These are phyloP conservation scores for Myotisia sp. DNA, from an alignment of 2,329 filamentous ascomycete species.

Conservation along the genomic window DNA sequence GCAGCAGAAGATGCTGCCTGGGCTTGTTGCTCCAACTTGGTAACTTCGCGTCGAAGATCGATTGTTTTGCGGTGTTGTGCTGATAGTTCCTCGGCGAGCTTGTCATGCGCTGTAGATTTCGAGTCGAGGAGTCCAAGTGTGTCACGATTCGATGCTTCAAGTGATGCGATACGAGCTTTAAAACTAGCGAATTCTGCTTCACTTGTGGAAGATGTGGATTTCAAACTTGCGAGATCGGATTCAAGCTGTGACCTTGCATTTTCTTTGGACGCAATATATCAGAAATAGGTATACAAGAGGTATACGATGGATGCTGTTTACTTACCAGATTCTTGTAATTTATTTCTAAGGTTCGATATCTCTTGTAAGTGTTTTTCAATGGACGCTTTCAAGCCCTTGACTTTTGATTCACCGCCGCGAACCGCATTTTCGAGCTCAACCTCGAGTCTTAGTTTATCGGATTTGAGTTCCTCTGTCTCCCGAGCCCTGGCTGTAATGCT, in stretches of 20 bases:
- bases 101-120: conserved; percentile 75
- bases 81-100: conserved; percentile 70
- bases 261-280: conserved; percentile 41
- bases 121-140: conserved; percentile 78
- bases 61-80: conserved; percentile 79
- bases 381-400: conserved; percentile 64
- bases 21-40: conserved; percentile 64
- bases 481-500: conserved; percentile 65
- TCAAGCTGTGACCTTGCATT: conserved; percentile 60
- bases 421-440: conserved; percentile 89
- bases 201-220: conserved; percentile 53
- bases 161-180: conserved; percentile 65
- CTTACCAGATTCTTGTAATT: conserved; percentile 68
- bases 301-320: conserved; percentile 1
- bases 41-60: conserved; percentile 68
- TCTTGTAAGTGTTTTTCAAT: conserved; percentile 75
- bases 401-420: conserved; percentile 66
- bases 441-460: conserved; percentile 76
- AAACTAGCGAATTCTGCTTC: conserved; percentile 59
- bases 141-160: conserved; percentile 86
- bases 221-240: conserved; percentile 65
- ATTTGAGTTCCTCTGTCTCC: conserved; percentile 66
- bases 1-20: conserved; percentile 69
- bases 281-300: conserved; percentile 8
- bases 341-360: conserved; percentile 64